phyloP scores from a whole-genome alignment of 495 filamentous ascomycete species.

The Podospora anserina region DNA sequence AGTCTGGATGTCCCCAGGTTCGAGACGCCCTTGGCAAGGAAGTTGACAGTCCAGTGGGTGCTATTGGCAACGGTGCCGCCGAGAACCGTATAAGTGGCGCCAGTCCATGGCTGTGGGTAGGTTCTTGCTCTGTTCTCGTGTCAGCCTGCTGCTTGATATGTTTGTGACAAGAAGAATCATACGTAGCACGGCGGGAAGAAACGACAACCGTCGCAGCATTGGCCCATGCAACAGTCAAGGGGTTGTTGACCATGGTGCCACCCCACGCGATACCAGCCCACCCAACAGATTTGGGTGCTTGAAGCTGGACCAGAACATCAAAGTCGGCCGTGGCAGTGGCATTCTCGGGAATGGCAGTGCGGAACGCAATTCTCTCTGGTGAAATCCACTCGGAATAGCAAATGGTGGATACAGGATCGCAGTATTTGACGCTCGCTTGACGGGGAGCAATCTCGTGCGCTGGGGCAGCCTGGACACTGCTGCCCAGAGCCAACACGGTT shows the following conservation, averaged over 20 bases:
- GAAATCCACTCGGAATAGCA: constrained; percentile 40
- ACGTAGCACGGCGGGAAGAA: constrained; percentile 32
- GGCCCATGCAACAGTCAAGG: constrained; percentile 39
- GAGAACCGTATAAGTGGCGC: constrained; percentile 30
- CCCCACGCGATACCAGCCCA: constrained; percentile 43
- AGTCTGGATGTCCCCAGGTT: constrained; percentile 34
- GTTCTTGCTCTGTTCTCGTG: constrained; percentile 26
- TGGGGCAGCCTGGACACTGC: constrained; percentile 21
- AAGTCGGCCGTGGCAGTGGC: constrained; percentile 32
- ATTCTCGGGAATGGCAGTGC: constrained; percentile 40
- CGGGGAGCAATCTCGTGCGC: constrained; percentile 15
- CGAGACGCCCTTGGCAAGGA: constrained; percentile 39
- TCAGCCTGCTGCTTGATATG: background rate
- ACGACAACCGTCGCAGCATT: constrained; percentile 29
- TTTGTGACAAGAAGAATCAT: constrained; percentile 7
- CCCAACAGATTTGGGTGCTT: constrained; percentile 36
- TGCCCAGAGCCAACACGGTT: constrained; percentile 26
- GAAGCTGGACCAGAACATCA: constrained; percentile 38
- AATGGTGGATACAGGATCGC: constrained; percentile 33
- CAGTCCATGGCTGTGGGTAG: constrained; percentile 26
- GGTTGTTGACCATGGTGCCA: constrained; percentile 42
- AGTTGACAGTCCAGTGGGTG: constrained; percentile 41
- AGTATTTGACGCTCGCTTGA: constrained; percentile 25
- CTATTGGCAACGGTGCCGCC: constrained; percentile 28
- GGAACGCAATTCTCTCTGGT: constrained; percentile 32